Base-by-base conservation (phyloP, 2,329 filamentous ascomycete genomes). In the Stagonosporopsis rhizophila region DNA sequence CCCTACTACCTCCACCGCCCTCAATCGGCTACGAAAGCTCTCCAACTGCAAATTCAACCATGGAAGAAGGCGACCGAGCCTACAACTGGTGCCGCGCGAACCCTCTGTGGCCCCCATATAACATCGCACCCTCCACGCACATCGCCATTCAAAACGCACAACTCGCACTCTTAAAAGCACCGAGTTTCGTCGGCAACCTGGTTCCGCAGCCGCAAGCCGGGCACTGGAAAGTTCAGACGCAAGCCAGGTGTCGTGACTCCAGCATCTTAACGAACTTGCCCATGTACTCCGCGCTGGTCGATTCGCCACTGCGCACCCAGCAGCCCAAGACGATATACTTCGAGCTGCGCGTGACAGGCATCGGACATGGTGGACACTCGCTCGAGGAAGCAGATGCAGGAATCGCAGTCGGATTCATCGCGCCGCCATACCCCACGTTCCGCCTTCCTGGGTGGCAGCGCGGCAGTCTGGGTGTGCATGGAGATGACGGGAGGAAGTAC, bases 401-500 rank as follows among this genome's bases (percentile, higher is more conserved):
- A 35, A 78, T 93, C 1, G 89, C 87, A 0, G 71, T 94, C 9
- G 91, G 91, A 9, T 92, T 87, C 72, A 78, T 84, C 0, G 90
- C 89, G 1, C 84, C 89, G 44, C 91, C 91, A 7, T 94, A 92
- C 69, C 91, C 91, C 6, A 81, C 83, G 0, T 94, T 91, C 79
- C 84, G 91, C 7, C 82, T 93, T 57, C 91, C 91, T 0, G 91
- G 91, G 2, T 94, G 90, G 91, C 89, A 95, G 70, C 83, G 90
- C 30, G 90, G 85, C 17, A 89, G 86, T 60, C 69, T 93, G 14
- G 91, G 82, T 1, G 85, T 94, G n/a, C 91, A 94, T 71, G 87
- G 88, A 42, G 91, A 94, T 72, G 91, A 94, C 73, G 91, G 91
- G 0, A 83, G 88, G 66, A 84, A 84, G 72, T 95, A 89, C 72